Percentiles rank a stretch among this genome's conserved stretches.
These are phyloP conservation scores for Eragrostis tef DNA, from an alignment of 202 grass and related monocot genomes.

Conservation along the genomic window DNA sequence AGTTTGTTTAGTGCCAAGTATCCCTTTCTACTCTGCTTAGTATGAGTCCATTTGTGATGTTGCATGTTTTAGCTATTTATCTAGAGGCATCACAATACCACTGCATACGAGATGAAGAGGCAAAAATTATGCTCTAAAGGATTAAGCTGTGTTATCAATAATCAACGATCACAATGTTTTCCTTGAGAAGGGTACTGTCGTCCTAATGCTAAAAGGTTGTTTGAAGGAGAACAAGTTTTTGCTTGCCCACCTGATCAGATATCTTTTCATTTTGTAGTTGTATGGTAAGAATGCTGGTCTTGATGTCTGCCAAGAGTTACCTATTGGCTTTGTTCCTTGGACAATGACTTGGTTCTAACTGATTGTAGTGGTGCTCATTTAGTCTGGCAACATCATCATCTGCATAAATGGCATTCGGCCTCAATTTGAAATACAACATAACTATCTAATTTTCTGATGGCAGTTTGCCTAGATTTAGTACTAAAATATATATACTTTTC, in stretches of 20 bases:
- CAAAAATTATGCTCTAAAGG: slow-evolving; percentile 1
- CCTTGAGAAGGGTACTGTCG: neutral
- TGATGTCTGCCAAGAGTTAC: neutral
- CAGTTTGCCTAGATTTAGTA: slow-evolving; percentile 2
- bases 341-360: neutral
- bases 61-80: neutral
- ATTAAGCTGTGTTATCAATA: slow-evolving; percentile 7
- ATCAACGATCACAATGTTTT: neutral
- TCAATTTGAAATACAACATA: slow-evolving; percentile 3
- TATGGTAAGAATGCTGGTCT: slow-evolving; percentile 6
- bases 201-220: neutral
- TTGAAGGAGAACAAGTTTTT: neutral
- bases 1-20: slow-evolving; percentile 21
- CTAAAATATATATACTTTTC: neutral
- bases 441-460: slow-evolving; percentile 17
- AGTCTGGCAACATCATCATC: slow-evolving; percentile 17
- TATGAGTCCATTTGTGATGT: slow-evolving; percentile 30
- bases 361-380: slow-evolving; percentile 7
- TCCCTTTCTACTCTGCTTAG: slow-evolving; percentile 34
- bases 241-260: neutral
- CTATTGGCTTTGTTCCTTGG: neutral
- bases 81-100: neutral
- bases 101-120: neutral
- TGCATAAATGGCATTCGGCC: slow-evolving; percentile 10
- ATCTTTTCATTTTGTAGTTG: neutral